These are phyloP conservation scores for Pichia scutulata DNA, from an alignment of 805 yeast genomes.

Conservation along the genomic window DNA sequence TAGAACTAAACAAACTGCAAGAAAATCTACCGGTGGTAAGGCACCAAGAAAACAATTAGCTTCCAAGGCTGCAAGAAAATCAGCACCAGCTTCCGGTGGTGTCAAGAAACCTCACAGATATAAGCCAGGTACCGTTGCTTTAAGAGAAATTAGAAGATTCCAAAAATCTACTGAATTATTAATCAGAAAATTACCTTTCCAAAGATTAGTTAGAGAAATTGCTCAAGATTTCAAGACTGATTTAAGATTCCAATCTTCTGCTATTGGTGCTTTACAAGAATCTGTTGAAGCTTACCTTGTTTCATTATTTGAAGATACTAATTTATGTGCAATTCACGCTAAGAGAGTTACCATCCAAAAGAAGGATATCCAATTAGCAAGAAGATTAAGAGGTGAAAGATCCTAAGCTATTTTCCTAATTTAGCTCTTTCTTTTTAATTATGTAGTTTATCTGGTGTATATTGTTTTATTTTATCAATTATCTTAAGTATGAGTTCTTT, in stretches of 20 bases:
- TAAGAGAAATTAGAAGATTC: conserved; percentile 95
- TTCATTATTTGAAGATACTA: conserved; percentile 93
- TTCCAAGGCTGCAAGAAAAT: conserved; percentile 88
- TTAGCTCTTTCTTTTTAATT: not conserved
- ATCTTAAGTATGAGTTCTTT: too few relatives aligned
- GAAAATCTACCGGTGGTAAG: conserved; percentile 94
- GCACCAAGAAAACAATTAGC: conserved; percentile 94
- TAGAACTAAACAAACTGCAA: conserved; percentile 90
- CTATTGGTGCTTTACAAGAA: conserved; percentile 96
- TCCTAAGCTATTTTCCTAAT: conserved; percentile 37
- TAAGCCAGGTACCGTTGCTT: conserved; percentile 95
- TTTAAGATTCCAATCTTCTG: conserved; percentile 94
- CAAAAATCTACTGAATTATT: conserved; percentile 93
- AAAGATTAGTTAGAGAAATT: conserved; percentile 91
- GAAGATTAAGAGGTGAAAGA: conserved; percentile 97
- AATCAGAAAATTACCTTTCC: conserved; percentile 95
- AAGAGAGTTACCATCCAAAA: conserved; percentile 98
- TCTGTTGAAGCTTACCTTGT: conserved; percentile 98
- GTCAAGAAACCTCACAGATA: conserved; percentile 93
- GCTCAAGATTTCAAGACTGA: conserved; percentile 92
- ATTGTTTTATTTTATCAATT: not conserved
- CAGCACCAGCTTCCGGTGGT: conserved; percentile 90
- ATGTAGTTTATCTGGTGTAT: not conserved
- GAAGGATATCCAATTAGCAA: conserved; percentile 96
- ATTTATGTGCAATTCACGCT: conserved; percentile 97